These are phyloP conservation scores for Camellia sinensis DNA, from an alignment of 148 eudicot genomes.

Conservation along the genomic window DNA sequence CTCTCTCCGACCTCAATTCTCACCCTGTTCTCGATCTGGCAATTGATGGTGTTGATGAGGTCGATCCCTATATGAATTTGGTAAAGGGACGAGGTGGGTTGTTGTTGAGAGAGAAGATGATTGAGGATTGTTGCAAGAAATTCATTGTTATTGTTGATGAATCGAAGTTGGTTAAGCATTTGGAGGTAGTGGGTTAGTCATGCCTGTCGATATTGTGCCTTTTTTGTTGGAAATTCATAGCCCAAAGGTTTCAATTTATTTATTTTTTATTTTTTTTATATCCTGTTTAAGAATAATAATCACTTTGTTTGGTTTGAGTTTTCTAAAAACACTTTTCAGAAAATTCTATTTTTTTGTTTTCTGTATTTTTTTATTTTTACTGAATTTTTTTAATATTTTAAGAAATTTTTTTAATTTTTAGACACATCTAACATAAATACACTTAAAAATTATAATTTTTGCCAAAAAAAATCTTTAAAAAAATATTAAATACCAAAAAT, in stretches of 20 bases:
- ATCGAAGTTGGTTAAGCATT: constrained; percentile 59
- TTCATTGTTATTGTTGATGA: constrained; percentile 80
- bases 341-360: too few relatives aligned
- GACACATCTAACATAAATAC: too few relatives aligned
- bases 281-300: too few relatives aligned
- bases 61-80: constrained; percentile 68
- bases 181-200: constrained; percentile 79
- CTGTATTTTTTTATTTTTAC: too few relatives aligned
- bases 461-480: too few relatives aligned
- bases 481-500: too few relatives aligned
- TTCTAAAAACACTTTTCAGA: too few relatives aligned
- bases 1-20: constrained; percentile 63
- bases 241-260: constrained; percentile 35
- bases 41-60: constrained; percentile 91
- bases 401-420: too few relatives aligned
- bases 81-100: constrained; percentile 89
- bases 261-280: too few relatives aligned
- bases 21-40: constrained; percentile 76
- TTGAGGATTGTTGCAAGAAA: constrained; percentile 70
- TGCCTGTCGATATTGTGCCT: constrained; percentile 83
- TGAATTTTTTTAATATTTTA: too few relatives aligned
- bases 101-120: constrained; percentile 73
- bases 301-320: too few relatives aligned
- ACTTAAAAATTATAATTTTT: too few relatives aligned
- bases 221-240: constrained; percentile 76